Percentiles rank a stretch among this genome's conserved stretches.
Conservation (phyloP, 1,284 basidiomycete species). For the Ustilago vetiveriae region DNA sequence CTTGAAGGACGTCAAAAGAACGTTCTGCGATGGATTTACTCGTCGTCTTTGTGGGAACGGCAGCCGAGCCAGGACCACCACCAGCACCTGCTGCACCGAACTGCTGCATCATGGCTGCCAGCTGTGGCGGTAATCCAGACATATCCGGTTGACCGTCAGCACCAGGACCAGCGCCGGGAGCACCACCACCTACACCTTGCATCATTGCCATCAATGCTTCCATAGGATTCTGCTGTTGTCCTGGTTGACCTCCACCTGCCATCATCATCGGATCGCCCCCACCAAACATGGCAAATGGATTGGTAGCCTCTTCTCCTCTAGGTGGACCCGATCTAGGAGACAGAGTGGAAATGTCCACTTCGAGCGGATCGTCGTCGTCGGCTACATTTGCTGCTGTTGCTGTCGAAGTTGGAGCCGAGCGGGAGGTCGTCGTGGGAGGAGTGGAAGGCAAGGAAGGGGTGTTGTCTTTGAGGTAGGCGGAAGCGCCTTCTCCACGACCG, state of each 20-base stretch:
- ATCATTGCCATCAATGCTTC: slow-evolving; percentile 51
- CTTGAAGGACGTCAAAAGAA: slow-evolving; percentile 38
- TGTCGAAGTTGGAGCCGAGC: not conserved
- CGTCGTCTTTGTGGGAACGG: slow-evolving; percentile 8
- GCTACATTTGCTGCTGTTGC: slow-evolving; percentile 1
- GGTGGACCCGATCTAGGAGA: slow-evolving; percentile 9
- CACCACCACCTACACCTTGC: slow-evolving; percentile 39
- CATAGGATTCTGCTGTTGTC: slow-evolving; percentile 31
- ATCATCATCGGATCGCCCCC: not conserved
- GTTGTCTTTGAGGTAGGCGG: slow-evolving; percentile 51
- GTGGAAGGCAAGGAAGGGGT: slow-evolving; percentile 13
- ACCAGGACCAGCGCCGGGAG: not conserved
- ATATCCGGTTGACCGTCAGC: slow-evolving; percentile 24
- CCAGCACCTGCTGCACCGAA: slow-evolving; percentile 23
- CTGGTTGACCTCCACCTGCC: not conserved
- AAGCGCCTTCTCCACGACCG: slow-evolving; percentile 60
- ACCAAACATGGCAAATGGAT: slow-evolving; percentile 40
- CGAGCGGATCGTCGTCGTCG: slow-evolving; percentile 53
- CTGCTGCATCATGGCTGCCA: slow-evolving; percentile 54
- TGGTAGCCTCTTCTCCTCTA: slow-evolving; percentile 18
- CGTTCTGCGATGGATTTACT: slow-evolving; percentile 30
- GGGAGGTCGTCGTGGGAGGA: not conserved
- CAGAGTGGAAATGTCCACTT: slow-evolving; percentile 47
- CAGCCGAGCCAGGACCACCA: slow-evolving; percentile 2
- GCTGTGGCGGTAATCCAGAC: slow-evolving; percentile 40